Evolutionary conservation across 1,139 yeast genomes (phyloP), one percentile per base, ranked within the genome.

Genomic region (Oligophagozyma castellii): DNA sequence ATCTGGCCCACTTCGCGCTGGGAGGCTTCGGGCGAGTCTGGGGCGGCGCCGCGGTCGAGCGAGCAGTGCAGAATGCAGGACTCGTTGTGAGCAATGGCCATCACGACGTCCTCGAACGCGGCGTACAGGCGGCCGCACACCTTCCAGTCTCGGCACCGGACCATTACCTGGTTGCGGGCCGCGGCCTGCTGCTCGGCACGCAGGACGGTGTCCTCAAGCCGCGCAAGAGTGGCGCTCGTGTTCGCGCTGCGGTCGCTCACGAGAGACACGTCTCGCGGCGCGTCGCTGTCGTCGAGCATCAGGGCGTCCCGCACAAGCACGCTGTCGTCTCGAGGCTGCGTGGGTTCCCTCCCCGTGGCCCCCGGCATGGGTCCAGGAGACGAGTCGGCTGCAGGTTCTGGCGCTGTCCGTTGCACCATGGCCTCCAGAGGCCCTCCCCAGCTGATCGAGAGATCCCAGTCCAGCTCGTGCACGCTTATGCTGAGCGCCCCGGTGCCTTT

Each of bases 361-460:
- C 14, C 12, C 10, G 11, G 12, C 16, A 4, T 8, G 16, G 11
- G 19, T 23, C 19, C 6, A 23, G 11, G 16, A n/a, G n/a, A n/a
- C n/a, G 20, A 19, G 14, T 15, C 19, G n/a, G 26, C 8, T n/a
- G 14, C 25, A 11, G 19, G 22, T 4, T 10, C 13, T n/a, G 26
- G 27, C 3, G 23, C 32, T 14, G 19, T 23, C 3, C 33, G 31
- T 13, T 35, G 40, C 3, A 33, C 12, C 16, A 39, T 27, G n/a
- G 38, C 29, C 7, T 40, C 48, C 15, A 51, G 29, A 2, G 52
- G 51, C 1, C 56, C 56, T 30, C 50, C 48, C 56, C 56, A 51
- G 22, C 43, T 35, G 5, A 51, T 42, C 15, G 48, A 44, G 25
- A 51, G 34, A 27, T 48, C 33, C 56, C 56, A 51, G 29, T 47